phyloP scores from a whole-genome alignment of 2,329 filamentous ascomycete genomes.

The Apiospora pterosperma region DNA sequence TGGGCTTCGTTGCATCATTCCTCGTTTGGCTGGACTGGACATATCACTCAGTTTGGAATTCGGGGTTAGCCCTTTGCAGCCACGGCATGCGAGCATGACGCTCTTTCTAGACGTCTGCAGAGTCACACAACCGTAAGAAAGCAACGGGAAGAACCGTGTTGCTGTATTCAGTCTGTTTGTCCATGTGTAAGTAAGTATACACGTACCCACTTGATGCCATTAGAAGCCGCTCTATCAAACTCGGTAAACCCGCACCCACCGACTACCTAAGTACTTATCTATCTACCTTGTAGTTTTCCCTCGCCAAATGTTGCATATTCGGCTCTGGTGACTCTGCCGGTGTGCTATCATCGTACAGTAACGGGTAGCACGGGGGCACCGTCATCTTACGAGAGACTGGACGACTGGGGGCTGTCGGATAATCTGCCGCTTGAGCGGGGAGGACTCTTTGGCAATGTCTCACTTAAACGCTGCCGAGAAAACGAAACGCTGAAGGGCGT shows the following conservation, averaged over 20 bases:
- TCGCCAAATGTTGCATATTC: not conserved
- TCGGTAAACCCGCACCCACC: not conserved
- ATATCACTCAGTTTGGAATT: not conserved
- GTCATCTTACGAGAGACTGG: not conserved
- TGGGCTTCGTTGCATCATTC: constrained; percentile 9
- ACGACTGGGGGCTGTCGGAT: not conserved
- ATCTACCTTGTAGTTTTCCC: not conserved
- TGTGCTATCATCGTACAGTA: not conserved
- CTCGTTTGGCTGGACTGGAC: not conserved
- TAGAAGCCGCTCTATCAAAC: not conserved
- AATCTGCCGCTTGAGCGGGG: not conserved
- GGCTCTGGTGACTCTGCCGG: not conserved
- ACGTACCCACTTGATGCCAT: not conserved
- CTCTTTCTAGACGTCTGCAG: not conserved
- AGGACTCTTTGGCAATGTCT: not conserved
- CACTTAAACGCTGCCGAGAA: not conserved
- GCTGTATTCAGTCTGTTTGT: not conserved
- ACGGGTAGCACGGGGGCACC: not conserved
- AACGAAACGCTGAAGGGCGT: not conserved
- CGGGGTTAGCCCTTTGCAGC: not conserved
- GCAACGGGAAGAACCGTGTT: constrained; percentile 2
- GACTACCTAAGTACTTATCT: not conserved
- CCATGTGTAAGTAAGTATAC: not conserved
- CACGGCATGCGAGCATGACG: not conserved
- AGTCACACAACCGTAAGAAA: not conserved